Percentiles rank a stretch among this genome's conserved stretches.
Conservation (phyloP, 192 early-diverging fungal species). For the Backusella tuberculispora region DNA sequence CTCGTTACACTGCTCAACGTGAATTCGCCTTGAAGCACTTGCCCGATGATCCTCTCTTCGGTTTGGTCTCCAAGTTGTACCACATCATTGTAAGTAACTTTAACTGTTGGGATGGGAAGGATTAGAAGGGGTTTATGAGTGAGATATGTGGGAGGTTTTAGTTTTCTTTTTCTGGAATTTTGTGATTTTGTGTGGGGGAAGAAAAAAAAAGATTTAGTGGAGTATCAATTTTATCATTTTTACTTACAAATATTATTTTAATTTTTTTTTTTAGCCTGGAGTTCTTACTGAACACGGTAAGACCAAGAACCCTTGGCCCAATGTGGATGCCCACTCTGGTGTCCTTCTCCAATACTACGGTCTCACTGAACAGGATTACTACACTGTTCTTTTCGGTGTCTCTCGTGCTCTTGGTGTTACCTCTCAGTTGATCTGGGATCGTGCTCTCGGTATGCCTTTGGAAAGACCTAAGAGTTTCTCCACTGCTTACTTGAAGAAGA, state of each 20-base stretch:
- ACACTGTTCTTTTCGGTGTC: conserved; percentile 99
- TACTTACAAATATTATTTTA: neutral
- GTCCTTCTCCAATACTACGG: conserved; percentile 96
- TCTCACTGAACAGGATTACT: conserved; percentile 97
- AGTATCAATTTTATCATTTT: neutral
- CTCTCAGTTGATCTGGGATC: conserved; percentile 96
- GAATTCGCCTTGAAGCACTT: conserved; percentile 99
- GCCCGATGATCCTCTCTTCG: conserved; percentile 95
- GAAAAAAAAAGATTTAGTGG: neutral
- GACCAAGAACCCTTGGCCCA: conserved; percentile 99
- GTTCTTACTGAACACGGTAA: conserved; percentile 98
- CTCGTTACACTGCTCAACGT: conserved; percentile 97
- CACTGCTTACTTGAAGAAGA: conserved; percentile 86
- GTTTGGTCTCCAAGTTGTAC: conserved; percentile 95
- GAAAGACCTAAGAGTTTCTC: conserved; percentile 92
- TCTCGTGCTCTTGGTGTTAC: conserved; percentile 97
- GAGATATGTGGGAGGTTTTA: too few species aligned
- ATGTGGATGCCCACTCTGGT: conserved; percentile 99
- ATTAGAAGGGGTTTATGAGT: neutral
- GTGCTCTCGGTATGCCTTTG: conserved; percentile 92
- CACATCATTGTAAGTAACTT: conserved; percentile 71
- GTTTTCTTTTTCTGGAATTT: neutral
- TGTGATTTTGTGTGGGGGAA: neutral
- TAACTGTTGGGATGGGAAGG: neutral
- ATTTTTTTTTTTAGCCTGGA: conserved; percentile 58